Conservation (phyloP, 768 basidiomycete species). For the Holtermanniella nyarrowii region DNA sequence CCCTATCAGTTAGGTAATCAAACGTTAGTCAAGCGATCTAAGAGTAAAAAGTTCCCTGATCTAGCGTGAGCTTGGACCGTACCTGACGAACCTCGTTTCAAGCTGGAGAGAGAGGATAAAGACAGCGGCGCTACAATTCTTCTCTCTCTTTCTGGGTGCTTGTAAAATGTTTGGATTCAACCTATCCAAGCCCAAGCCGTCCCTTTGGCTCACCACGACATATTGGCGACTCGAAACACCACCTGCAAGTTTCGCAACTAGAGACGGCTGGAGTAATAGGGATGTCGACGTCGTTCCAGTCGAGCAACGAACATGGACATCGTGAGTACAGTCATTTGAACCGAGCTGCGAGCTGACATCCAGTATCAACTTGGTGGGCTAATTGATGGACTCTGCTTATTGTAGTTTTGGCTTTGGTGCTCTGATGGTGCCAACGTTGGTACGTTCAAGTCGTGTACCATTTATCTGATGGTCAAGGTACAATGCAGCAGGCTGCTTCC, state of each 20-base stretch:
- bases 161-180: neutral
- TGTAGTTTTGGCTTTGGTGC: constrained; percentile 30
- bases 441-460: neutral
- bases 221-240: constrained; percentile 33
- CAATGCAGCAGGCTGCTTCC: constrained; percentile 34
- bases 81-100: no score
- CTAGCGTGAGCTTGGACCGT: no score
- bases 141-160: no score
- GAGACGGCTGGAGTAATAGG: constrained; percentile 32
- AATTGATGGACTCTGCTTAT: neutral
- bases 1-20: no score
- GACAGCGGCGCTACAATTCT: no score
- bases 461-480: neutral
- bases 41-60: no score
- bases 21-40: no score
- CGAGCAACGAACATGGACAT: constrained; percentile 30
- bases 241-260: constrained; percentile 31
- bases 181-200: constrained; percentile 6
- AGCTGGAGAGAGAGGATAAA: no score
- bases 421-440: constrained; percentile 36
- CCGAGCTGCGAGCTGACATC: neutral
- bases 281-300: constrained; percentile 34
- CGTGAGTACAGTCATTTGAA: constrained; percentile 15
- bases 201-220: constrained; percentile 22
- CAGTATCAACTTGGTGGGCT: constrained; percentile 1